phyloP scores from a whole-genome alignment of 352 stramenopile genomes.

The Pythium myriotylum region DNA sequence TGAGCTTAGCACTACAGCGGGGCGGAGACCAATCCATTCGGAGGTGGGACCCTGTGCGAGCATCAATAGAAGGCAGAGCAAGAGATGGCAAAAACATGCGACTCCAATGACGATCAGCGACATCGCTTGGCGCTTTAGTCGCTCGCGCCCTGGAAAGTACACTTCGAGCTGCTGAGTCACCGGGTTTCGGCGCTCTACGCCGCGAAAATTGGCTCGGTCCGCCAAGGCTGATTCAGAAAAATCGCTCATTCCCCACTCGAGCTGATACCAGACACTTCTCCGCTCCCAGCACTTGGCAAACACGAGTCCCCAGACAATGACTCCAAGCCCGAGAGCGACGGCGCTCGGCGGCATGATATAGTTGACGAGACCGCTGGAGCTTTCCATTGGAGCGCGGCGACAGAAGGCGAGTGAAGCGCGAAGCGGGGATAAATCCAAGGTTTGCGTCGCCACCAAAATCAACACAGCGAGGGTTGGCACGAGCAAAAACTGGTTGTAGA shows the following conservation, averaged over 20 bases:
- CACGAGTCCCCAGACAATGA: slow-evolving; percentile 49
- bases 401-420: slow-evolving; percentile 30
- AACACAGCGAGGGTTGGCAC: slow-evolving; percentile 44
- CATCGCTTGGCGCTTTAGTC: slow-evolving; percentile 17
- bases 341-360: slow-evolving; percentile 3
- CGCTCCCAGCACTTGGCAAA: slow-evolving; percentile 67
- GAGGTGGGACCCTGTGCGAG: slow-evolving; percentile 4
- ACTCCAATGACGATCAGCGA: slow-evolving; percentile 11
- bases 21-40: slow-evolving; percentile 19
- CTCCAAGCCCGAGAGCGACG: slow-evolving; percentile 29
- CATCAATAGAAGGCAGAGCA: slow-evolving; percentile 16
- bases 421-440: slow-evolving; percentile 4
- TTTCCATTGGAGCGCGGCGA: background rate
- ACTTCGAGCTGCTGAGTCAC: slow-evolving; percentile 32
- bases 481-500: slow-evolving; percentile 78
- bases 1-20: slow-evolving; percentile 3
- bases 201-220: slow-evolving; percentile 35
- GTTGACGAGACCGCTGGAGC: background rate
- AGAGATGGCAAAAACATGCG: slow-evolving; percentile 7
- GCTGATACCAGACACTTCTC: slow-evolving; percentile 55
- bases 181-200: slow-evolving; percentile 30
- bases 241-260: slow-evolving; percentile 54
- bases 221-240: slow-evolving; percentile 7
- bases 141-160: slow-evolving; percentile 22
- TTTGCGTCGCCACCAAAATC: slow-evolving; percentile 26